Percentiles rank a stretch among this genome's conserved stretches.
These are phyloP conservation scores for Rhodosorus marinus DNA, from an alignment of 23 red algal species.

Conservation along the genomic window DNA sequence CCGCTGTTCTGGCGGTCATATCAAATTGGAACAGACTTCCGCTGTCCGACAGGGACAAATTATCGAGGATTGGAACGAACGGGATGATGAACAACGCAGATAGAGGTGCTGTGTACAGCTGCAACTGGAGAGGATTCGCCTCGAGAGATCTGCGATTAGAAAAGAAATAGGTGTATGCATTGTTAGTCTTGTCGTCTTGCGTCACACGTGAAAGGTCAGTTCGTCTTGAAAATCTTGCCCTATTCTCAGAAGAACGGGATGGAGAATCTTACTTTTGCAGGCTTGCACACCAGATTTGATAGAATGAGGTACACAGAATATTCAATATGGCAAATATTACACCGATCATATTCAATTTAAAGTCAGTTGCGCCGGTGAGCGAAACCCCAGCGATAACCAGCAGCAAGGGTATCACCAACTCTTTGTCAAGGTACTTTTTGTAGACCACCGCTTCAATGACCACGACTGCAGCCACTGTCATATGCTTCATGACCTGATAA, in stretches of 20 bases:
- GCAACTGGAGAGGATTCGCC: constrained; percentile 76
- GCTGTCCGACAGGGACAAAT: constrained; percentile 22
- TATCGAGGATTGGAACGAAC: constrained; percentile 66
- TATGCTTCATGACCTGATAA: constrained; percentile 95
- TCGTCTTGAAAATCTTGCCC: background rate
- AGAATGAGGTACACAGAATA: constrained; percentile 67
- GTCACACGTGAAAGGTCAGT: too few species aligned
- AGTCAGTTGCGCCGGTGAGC: constrained; percentile 48
- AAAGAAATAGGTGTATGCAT: too few species aligned
- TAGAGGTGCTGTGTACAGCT: constrained; percentile 82
- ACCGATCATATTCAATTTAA: constrained; percentile 45
- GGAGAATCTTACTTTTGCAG: constrained; percentile 83
- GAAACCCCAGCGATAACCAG: constrained; percentile 48
- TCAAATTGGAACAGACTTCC: constrained; percentile 42
- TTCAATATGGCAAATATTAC: constrained; percentile 41
- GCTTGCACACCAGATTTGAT: constrained; percentile 82
- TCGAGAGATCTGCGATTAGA: too few species aligned
- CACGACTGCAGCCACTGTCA: constrained; percentile 71
- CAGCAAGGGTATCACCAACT: constrained; percentile 28
- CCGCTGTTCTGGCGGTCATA: too few species aligned
- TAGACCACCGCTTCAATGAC: constrained; percentile 68
- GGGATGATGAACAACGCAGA: constrained; percentile 72
- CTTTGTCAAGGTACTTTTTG: constrained; percentile 14
- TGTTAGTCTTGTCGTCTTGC: too few species aligned
- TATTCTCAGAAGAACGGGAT: too few species aligned